These are phyloP conservation scores for Lophiostoma macrostomum DNA, from an alignment of 495 filamentous ascomycete genomes.

Conservation along the genomic window DNA sequence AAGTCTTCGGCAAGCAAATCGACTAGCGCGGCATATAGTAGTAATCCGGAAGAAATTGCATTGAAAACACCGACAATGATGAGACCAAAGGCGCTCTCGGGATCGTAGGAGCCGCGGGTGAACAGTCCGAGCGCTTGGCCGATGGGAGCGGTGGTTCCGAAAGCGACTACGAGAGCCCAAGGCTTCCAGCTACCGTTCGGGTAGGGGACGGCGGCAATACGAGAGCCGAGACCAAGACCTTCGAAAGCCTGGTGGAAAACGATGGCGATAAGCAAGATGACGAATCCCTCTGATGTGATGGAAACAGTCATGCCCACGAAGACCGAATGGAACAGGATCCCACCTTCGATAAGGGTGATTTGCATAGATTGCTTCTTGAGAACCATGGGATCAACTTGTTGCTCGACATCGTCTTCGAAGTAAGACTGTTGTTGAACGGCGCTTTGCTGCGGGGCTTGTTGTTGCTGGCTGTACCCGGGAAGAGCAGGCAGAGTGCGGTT, in stretches of 20 bases:
- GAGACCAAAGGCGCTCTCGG: constrained; percentile 59
- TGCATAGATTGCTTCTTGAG: constrained; percentile 51
- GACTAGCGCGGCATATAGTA: constrained; percentile 61
- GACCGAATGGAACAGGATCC: constrained; percentile 48
- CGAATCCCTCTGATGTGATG: constrained; percentile 30
- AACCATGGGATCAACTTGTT: constrained; percentile 46
- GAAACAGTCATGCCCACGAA: constrained; percentile 37
- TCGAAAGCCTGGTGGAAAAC: constrained; percentile 36
- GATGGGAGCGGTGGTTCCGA: constrained; percentile 57
- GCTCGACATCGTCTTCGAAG: constrained; percentile 39
- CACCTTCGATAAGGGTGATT: constrained; percentile 54
- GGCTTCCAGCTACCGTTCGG: constrained; percentile 51
- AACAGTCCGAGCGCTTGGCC: constrained; percentile 59
- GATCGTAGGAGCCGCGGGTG: constrained; percentile 59
- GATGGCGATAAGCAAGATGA: constrained; percentile 35
- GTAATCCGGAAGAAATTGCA: constrained; percentile 56
- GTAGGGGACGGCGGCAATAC: constrained; percentile 54
- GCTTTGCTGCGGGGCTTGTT: constrained; percentile 3
- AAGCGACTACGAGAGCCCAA: constrained; percentile 63
- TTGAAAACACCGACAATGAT: constrained; percentile 69
- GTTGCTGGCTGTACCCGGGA: constrained; percentile 19
- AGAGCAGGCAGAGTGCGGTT: constrained; percentile 28
- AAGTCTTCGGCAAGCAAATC: constrained; percentile 65
- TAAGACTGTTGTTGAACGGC: constrained; percentile 21
- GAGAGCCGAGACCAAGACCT: constrained; percentile 36